Evolutionary conservation across 495 filamentous ascomycete species (phyloP), one percentile per base, ranked within the genome.

Genomic region (Aspergillus funiculosus): DNA sequence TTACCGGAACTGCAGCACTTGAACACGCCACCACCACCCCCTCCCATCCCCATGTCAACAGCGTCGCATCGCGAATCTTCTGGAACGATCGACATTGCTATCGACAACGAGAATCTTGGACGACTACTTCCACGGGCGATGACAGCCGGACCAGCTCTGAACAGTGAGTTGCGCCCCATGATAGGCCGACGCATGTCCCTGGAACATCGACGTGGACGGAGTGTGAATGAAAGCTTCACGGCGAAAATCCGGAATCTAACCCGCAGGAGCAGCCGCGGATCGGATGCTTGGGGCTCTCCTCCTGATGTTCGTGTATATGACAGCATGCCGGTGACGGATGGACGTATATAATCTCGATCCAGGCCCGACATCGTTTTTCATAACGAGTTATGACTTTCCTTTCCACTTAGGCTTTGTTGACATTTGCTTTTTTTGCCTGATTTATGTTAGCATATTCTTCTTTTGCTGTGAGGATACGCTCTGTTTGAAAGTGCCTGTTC

Each of bases 1-100:
- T 71, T 95, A 28, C 81, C 82, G 39, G 85, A 95, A 52, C 77
- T 94, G n/a, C 85, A 89, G 58, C 89, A 95, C 64, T 76, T 95
- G 6, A 80, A 81, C 2, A 82, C 82, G 1, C 85, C 74, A 27
- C 77, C 78, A 39, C 78, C 64, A 40, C 82, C 75, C 51, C 74
- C 66, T 27, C 67, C 61, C 20, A 57, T 53, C 26, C 48, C 61
- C 13, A 39, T 55, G 1, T 48, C 52, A 14, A 28, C 46, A 2
- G 49, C 56, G 17, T 69, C 71, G 3, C 72, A 71, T 20, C 66
- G 64, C 39, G 66, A 61, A 14, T 77, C 66, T 28, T 67, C 65
- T 0, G 83, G 76, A 4, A 79, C 79, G 15, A 87, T 87, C 42
- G 81, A 85, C 49, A 82, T 87, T 49, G 81, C 81, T n/a, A 81